These are phyloP conservation scores for Alternaria alternata DNA, from an alignment of 2,329 filamentous ascomycete genomes.

Conservation along the genomic window DNA sequence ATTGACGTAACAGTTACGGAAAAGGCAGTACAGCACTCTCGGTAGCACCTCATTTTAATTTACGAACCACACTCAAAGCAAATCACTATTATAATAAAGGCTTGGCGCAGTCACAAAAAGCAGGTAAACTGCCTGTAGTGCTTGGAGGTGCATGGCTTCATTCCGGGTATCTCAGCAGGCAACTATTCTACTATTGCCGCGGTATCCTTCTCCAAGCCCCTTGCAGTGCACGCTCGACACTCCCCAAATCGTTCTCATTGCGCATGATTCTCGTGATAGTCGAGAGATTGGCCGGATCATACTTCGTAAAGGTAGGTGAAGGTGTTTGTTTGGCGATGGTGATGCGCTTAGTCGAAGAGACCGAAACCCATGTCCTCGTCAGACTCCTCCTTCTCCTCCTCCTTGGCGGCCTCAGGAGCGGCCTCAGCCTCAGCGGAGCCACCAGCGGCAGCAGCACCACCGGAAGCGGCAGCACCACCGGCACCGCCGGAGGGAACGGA, in stretches of 20 bases:
- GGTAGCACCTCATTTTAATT: background rate
- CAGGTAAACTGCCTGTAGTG: background rate
- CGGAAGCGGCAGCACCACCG: constrained; percentile 72
- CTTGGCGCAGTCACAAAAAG: background rate
- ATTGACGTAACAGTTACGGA: background rate
- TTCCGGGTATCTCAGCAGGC: constrained; percentile 45
- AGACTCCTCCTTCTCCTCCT: constrained; percentile 80
- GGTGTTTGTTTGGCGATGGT: constrained; percentile 18
- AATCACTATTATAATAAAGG: background rate
- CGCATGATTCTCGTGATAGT: constrained; percentile 44
- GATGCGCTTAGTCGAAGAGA: constrained; percentile 68
- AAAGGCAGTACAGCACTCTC: background rate
- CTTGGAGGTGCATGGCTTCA: constrained; percentile 48
- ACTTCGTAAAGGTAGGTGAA: constrained; percentile 34
- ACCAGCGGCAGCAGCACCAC: constrained; percentile 72
- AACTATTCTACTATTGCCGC: constrained; percentile 27
- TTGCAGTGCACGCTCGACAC: constrained; percentile 47
- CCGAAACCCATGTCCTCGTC: constrained; percentile 79
- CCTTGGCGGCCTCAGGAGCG: constrained; percentile 67
- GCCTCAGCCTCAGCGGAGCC: constrained; percentile 59
- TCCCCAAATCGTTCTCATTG: constrained; percentile 45
- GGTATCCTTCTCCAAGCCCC: constrained; percentile 30
- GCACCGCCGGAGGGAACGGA: constrained; percentile 94
- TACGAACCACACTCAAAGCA: background rate
- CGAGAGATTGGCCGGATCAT: constrained; percentile 40